A percentile compares a stretch with the other conserved stretches of the same genome.
Evolutionary conservation across 139 green algal species (phyloP).

Genomic region (Closterium sp.): DNA sequence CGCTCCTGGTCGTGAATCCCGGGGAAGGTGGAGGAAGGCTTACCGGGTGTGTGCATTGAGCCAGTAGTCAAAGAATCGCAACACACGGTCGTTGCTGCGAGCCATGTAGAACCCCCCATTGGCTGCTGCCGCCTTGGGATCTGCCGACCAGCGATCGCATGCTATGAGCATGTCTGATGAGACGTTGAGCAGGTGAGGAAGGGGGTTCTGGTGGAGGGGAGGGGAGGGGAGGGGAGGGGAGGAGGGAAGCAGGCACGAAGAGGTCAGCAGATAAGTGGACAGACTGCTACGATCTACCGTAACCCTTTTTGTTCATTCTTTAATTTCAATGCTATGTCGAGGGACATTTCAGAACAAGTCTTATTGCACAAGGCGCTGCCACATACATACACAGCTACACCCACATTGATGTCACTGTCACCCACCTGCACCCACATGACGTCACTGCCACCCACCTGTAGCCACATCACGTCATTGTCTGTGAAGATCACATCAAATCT

Average conservation of each 20-base stretch:
- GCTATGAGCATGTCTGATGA: conserved; percentile 1
- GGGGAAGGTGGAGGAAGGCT: background rate
- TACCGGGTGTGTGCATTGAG: background rate
- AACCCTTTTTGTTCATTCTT: too few relatives aligned
- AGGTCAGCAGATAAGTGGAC: too few relatives aligned
- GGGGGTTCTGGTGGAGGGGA: background rate
- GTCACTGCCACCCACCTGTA: background rate
- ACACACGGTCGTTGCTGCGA: background rate
- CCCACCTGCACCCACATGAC: too few relatives aligned
- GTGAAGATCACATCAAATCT: conserved; percentile 9
- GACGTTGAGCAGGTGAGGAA: background rate
- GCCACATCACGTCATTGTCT: conserved; percentile 9
- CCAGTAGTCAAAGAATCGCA: conserved; percentile 2
- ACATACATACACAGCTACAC: too few relatives aligned
- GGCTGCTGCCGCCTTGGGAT: background rate
- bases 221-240: too few relatives aligned
- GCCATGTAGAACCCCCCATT: background rate
- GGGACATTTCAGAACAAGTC: too few relatives aligned
- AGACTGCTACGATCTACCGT: too few relatives aligned
- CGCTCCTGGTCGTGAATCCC: background rate
- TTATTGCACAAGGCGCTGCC: too few relatives aligned
- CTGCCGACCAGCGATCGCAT: background rate
- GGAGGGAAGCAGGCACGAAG: too few relatives aligned
- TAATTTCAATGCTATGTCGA: too few relatives aligned
- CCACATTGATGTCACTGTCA: background rate